A percentile compares a stretch with the other conserved stretches of the same genome.
Conservation (phyloP, 345 rosid species). For the Gossypium arboreum region DNA sequence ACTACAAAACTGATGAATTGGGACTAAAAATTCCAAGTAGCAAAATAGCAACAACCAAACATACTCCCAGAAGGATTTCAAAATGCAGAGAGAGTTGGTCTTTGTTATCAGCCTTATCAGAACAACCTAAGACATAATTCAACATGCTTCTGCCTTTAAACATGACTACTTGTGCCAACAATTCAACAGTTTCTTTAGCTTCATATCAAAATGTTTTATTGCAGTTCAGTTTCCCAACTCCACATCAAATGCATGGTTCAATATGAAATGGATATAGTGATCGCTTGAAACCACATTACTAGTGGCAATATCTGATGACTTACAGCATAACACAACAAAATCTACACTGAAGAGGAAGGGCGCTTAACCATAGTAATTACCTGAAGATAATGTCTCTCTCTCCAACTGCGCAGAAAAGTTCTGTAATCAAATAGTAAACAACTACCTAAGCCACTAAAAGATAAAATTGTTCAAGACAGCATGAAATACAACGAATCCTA, state of each 20-base stretch:
- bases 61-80: background rate
- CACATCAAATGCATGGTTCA: slow-evolving; percentile 2
- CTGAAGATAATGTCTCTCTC: slow-evolving; percentile 74
- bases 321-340: background rate
- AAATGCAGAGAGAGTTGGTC: background rate
- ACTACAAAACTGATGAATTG: background rate
- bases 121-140: background rate
- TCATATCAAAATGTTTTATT: background rate
- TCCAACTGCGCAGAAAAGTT: slow-evolving; percentile 94
- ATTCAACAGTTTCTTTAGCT: background rate
- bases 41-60: background rate
- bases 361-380: slow-evolving; percentile 35
- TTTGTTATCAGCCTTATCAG: background rate
- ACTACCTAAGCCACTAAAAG: slow-evolving; percentile 16
- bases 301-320: slow-evolving; percentile 4
- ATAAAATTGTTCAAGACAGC: slow-evolving; percentile 1
- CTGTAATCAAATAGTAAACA: slow-evolving; percentile 46
- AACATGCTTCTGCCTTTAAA: background rate
- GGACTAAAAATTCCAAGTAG: background rate
- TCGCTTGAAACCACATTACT: background rate
- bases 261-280: background rate
- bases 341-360: background rate
- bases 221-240: background rate
- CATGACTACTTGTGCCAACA: background rate
- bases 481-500: background rate